phyloP scores from a whole-genome alignment of 495 filamentous ascomycete genomes.

The Aspergillus hancockii region DNA sequence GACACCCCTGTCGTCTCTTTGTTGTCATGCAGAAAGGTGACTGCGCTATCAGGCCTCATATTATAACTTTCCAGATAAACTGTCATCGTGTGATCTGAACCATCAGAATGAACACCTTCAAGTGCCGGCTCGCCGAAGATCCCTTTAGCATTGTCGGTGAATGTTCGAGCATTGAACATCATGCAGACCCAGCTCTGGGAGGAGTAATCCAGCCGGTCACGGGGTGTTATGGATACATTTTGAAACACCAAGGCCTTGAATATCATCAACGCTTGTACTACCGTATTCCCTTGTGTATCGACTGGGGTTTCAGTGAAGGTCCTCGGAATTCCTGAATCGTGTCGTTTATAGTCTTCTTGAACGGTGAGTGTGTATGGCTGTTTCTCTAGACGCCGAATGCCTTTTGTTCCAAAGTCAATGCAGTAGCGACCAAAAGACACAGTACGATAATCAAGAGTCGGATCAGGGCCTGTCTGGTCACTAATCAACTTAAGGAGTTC shows the following conservation, averaged over 20 bases:
- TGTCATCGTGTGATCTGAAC: slow-evolving; percentile 1
- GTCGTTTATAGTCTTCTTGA: too few species aligned
- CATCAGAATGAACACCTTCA: neutral
- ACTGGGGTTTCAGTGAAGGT: neutral
- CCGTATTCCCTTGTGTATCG: neutral
- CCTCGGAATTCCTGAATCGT: too few species aligned
- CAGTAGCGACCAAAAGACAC: slow-evolving; percentile 1
- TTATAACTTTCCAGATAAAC: neutral
- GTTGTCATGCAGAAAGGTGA: slow-evolving; percentile 3
- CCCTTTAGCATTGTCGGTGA: neutral
- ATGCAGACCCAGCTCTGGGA: neutral
- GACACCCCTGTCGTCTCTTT: neutral
- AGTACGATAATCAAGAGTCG: neutral
- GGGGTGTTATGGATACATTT: neutral
- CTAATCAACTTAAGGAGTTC: slow-evolving; percentile 1
- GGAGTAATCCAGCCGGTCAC: neutral
- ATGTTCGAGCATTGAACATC: neutral
- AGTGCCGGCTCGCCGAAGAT: neutral
- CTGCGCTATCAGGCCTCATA: slow-evolving; percentile 1
- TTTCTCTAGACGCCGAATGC: slow-evolving; percentile 4
- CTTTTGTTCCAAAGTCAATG: neutral
- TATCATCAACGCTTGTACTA: slow-evolving; percentile 1
- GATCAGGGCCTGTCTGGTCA: neutral
- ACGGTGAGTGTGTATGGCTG: neutral
- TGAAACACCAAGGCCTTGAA: slow-evolving; percentile 4